A percentile compares a stretch with the other conserved stretches of the same genome.
These are phyloP conservation scores for Knufia petricola DNA, from an alignment of 2,329 filamentous ascomycete genomes.

Conservation along the genomic window DNA sequence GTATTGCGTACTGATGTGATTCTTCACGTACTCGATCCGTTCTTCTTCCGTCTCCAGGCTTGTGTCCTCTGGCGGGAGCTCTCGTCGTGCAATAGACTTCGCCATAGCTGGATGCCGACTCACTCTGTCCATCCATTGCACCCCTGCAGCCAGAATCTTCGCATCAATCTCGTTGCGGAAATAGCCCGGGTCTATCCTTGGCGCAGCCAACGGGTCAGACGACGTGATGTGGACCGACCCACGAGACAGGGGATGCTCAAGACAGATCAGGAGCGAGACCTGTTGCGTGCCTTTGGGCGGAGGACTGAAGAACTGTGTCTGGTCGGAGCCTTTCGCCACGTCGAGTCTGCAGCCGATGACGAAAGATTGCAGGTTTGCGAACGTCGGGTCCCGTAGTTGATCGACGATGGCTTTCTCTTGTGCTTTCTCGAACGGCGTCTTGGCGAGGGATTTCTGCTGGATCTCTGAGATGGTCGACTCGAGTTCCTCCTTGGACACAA, in stretches of 20 bases:
- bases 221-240: conserved; percentile 35
- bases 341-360: conserved; percentile 18
- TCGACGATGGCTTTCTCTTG: conserved; percentile 29
- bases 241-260: conserved; percentile 34
- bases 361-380: conserved; percentile 20
- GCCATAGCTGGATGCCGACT: conserved; percentile 14
- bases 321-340: conserved; percentile 18
- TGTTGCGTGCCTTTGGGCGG: conserved; percentile 15
- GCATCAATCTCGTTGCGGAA: conserved; percentile 29
- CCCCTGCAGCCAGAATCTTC: conserved; percentile 26
- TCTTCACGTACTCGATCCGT: conserved; percentile 31
- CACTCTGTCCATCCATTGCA: conserved; percentile 33
- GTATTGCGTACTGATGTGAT: conserved; percentile 30
- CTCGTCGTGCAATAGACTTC: conserved; percentile 11
- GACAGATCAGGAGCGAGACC: conserved; percentile 15
- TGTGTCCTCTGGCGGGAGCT: conserved; percentile 12
- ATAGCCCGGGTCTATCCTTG: conserved; percentile 36
- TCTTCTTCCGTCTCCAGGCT: conserved; percentile 18
- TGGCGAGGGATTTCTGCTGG: conserved; percentile 26
- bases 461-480: conserved; percentile 26
- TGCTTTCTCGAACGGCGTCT: conserved; percentile 27
- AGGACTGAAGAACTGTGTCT: conserved; percentile 17
- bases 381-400: conserved; percentile 23
- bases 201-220: conserved; percentile 30
- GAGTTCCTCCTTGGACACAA: conserved; percentile 26